phyloP scores from a whole-genome alignment of 345 rosid genomes.

The Aegle marmelos region DNA sequence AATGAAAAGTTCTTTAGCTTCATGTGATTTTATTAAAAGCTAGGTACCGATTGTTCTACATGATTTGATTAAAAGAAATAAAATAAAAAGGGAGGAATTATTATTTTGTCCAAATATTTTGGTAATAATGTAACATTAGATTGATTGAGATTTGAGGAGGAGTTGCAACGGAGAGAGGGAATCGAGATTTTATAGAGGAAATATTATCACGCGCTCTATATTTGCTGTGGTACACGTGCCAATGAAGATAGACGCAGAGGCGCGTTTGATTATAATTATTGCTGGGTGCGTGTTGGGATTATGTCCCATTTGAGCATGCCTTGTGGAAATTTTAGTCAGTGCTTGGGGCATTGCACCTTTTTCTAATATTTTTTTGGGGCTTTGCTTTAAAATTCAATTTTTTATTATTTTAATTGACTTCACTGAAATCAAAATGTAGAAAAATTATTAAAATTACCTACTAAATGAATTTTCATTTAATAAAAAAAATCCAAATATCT shows the following conservation, averaged over 20 bases:
- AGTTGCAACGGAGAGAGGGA: background rate
- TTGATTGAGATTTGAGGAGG: background rate
- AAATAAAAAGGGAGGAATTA: background rate
- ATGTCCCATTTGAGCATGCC: background rate
- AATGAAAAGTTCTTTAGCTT: too few species aligned
- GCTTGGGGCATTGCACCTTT: background rate
- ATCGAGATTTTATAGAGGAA: background rate
- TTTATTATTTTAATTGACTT: background rate
- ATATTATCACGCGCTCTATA: background rate
- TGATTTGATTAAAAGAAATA: background rate
- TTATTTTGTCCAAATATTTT: background rate
- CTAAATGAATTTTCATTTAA: too few species aligned
- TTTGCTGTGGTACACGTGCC: background rate
- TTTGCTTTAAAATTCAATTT: background rate
- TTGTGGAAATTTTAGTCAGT: conserved; percentile 3
- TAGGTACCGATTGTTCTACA: too few species aligned
- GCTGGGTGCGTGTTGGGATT: background rate
- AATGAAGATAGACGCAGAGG: background rate
- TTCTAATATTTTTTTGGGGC: background rate
- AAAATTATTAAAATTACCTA: too few species aligned
- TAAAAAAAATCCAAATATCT: too few species aligned
- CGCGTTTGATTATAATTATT: background rate
- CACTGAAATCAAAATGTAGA: background rate
- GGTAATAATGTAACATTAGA: background rate
- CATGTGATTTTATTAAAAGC: too few species aligned